Percentiles rank a stretch among this genome's conserved stretches.
phyloP scores from a whole-genome alignment of 1,284 basidiomycete species.

The Moesziomyces parantarcticus region DNA sequence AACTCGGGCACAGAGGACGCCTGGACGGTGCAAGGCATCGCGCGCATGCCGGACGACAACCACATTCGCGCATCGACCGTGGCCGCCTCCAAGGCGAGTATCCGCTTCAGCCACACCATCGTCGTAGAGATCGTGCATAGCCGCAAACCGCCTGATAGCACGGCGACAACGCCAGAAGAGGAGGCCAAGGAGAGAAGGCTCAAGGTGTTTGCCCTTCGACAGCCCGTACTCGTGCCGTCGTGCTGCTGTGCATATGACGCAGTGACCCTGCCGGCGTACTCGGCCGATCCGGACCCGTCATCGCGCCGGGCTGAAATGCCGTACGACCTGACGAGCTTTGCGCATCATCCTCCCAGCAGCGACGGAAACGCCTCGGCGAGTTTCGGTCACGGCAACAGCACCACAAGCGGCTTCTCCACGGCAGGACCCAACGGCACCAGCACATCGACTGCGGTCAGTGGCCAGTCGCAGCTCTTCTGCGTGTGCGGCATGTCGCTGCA shows the following conservation, averaged over 20 bases:
- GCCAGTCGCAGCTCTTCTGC: slow-evolving; percentile 61
- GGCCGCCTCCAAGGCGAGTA: slow-evolving; percentile 52
- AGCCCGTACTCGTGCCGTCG: slow-evolving; percentile 59
- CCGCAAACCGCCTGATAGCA: slow-evolving; percentile 32
- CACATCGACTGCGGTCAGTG: slow-evolving; percentile 49
- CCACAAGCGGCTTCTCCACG: slow-evolving; percentile 1
- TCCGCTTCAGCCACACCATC: slow-evolving; percentile 63
- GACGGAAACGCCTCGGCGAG: slow-evolving; percentile 12
- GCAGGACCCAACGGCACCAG: slow-evolving; percentile 28
- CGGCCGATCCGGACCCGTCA: slow-evolving; percentile 37
- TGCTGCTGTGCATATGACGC: slow-evolving; percentile 68
- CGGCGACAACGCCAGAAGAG: slow-evolving; percentile 30
- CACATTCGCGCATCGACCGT: slow-evolving; percentile 62
- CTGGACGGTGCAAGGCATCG: slow-evolving; percentile 66
- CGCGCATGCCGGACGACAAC: slow-evolving; percentile 67
- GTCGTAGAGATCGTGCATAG: slow-evolving; percentile 66
- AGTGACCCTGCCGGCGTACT: slow-evolving; percentile 63
- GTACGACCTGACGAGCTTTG: slow-evolving; percentile 46
- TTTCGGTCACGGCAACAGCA: too few species aligned
- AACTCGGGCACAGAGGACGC: slow-evolving; percentile 56
- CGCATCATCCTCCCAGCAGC: slow-evolving; percentile 17
- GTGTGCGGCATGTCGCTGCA: slow-evolving; percentile 66
- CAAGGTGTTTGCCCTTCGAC: slow-evolving; percentile 66
- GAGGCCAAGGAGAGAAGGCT: slow-evolving; percentile 51
- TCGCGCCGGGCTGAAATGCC: slow-evolving; percentile 46